Evolutionary conservation across 768 basidiomycete species (phyloP).

Genomic region (Mrakia hoshinonis): DNA sequence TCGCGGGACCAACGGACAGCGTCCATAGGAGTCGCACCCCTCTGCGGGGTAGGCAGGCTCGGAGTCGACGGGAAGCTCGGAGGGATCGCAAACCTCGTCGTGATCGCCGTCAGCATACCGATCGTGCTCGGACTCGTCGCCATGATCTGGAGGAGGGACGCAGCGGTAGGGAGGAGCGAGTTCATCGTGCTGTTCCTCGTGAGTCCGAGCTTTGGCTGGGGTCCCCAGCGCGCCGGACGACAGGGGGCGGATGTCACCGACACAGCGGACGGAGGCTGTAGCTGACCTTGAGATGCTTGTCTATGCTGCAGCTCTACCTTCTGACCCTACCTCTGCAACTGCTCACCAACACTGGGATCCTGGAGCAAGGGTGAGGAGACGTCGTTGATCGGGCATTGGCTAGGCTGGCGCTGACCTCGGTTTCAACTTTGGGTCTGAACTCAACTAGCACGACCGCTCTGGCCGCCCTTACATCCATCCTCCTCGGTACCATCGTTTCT

Average conservation of each 20-base stretch:
- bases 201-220: constrained; percentile 4
- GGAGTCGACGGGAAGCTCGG: background rate
- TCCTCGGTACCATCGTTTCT: constrained; percentile 65
- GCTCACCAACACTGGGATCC: constrained; percentile 65
- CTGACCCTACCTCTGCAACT: constrained; percentile 65
- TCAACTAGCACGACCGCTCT: constrained; percentile 56
- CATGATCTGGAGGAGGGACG: constrained; percentile 58
- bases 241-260: background rate
- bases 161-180: constrained; percentile 65
- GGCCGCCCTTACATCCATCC: constrained; percentile 63
- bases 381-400: too few species aligned
- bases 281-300: too few species aligned
- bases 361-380: constrained; percentile 53
- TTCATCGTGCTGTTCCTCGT: constrained; percentile 38
- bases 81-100: constrained; percentile 61
- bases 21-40: background rate
- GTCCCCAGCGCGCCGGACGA: background rate
- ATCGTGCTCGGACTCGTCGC: constrained; percentile 53
- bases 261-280: background rate
- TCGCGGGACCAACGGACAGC: background rate
- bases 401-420: too few species aligned
- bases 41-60: background rate
- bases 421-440: too few species aligned
- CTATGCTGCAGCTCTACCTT: constrained; percentile 56
- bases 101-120: constrained; percentile 64